A percentile compares a stretch with the other conserved stretches of the same genome.
Evolutionary conservation across 805 yeast genomes (phyloP).

Genomic region (Candida berthetii): DNA sequence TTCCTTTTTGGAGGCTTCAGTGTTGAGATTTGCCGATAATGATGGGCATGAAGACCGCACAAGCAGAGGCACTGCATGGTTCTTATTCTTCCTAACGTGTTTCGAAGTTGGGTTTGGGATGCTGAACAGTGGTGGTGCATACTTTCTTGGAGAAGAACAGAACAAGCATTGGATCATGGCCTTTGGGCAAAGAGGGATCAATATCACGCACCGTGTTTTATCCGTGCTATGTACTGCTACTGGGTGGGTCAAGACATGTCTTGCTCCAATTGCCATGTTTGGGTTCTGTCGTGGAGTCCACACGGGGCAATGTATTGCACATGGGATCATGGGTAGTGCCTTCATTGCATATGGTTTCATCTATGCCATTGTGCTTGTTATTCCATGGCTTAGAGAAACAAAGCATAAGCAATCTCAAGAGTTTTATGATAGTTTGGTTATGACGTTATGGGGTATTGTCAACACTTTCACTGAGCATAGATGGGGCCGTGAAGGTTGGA

Average conservation of each 20-base stretch:
- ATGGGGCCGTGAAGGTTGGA: conserved; percentile 88
- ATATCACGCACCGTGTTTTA: conserved; percentile 34
- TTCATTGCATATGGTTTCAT: conserved; percentile 78
- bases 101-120: conserved; percentile 48
- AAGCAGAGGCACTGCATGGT: conserved; percentile 65
- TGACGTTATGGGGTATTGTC: conserved; percentile 87
- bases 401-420: conserved; percentile 64
- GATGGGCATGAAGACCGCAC: conserved; percentile 63
- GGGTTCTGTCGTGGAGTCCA: conserved; percentile 83
- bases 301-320: conserved; percentile 95
- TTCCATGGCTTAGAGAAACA: conserved; percentile 68
- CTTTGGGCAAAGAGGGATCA: conserved; percentile 30
- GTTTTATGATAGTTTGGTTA: conserved; percentile 72
- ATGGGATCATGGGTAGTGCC: conserved; percentile 93
- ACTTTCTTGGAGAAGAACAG: conserved; percentile 23
- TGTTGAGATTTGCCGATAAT: conserved; percentile 58
- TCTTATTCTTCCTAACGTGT: conserved; percentile 41
- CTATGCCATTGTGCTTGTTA: conserved; percentile 54
- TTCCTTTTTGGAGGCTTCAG: conserved; percentile 47
- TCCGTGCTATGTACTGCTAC: conserved; percentile 42
- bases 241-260: conserved; percentile 75
- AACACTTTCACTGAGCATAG: conserved; percentile 96
- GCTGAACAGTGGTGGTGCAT: conserved; percentile 45
- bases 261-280: conserved; percentile 78
- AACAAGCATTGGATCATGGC: conserved; percentile 26